These are phyloP conservation scores for Fusarium brachygibbosum DNA, from an alignment of 2,329 filamentous ascomycete species.

Conservation along the genomic window DNA sequence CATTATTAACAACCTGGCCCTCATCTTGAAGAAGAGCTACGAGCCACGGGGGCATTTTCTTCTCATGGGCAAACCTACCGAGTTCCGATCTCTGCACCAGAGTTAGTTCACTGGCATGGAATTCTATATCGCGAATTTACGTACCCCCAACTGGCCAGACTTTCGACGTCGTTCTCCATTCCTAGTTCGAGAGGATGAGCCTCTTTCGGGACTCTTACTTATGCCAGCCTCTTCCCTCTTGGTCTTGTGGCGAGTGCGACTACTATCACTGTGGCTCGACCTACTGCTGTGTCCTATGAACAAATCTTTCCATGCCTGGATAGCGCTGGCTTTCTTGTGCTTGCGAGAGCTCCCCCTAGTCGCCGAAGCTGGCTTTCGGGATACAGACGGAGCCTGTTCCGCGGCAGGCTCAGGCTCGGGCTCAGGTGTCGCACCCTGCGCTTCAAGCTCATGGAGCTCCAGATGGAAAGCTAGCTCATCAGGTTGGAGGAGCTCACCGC, in stretches of 20 bases:
- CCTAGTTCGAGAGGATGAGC: slow-evolving; percentile 7
- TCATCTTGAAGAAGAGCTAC: slow-evolving; percentile 71
- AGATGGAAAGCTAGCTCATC: slow-evolving; percentile 47
- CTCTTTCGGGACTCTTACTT: slow-evolving; percentile 10
- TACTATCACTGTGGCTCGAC: slow-evolving; percentile 20
- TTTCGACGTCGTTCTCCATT: slow-evolving; percentile 23
- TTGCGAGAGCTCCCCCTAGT: slow-evolving; percentile 29
- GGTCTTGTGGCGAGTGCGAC: slow-evolving; percentile 43
- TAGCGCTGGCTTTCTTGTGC: slow-evolving; percentile 30
- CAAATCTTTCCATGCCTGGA: slow-evolving; percentile 46
- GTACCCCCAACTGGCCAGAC: slow-evolving; percentile 42
- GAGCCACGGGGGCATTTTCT: slow-evolving; percentile 80
- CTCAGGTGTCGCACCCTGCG: slow-evolving; percentile 31
- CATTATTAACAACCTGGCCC: slow-evolving; percentile 67
- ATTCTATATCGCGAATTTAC: neutral
- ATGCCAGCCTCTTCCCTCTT: slow-evolving; percentile 40
- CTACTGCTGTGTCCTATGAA: slow-evolving; percentile 29
- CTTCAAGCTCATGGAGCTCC: slow-evolving; percentile 48
- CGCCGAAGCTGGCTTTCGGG: slow-evolving; percentile 22
- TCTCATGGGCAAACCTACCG: slow-evolving; percentile 79
- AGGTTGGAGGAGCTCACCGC: slow-evolving; percentile 64
- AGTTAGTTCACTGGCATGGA: slow-evolving; percentile 6
- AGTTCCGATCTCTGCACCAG: slow-evolving; percentile 70
- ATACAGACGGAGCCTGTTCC: slow-evolving; percentile 11
- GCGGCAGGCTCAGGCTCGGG: slow-evolving; percentile 28